Conservation (phyloP, 306 rosid genomes). For the Potentilla sterilis region DNA sequence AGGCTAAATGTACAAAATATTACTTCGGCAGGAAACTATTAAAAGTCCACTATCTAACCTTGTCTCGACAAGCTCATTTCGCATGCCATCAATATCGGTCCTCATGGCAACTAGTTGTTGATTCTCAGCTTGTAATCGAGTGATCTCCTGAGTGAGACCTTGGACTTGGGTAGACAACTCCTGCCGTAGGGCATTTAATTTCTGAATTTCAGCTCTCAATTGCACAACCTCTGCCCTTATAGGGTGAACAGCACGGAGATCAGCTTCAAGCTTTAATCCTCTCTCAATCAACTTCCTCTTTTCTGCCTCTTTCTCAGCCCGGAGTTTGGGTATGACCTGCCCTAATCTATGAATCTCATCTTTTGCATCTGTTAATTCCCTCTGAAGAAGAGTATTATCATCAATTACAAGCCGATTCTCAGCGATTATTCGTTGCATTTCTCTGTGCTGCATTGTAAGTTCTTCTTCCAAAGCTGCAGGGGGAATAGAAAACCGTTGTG, state of each 20-base stretch:
- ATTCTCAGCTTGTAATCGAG: slow-evolving; percentile 40
- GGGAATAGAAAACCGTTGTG: slow-evolving; percentile 28
- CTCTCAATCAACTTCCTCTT: slow-evolving; percentile 38
- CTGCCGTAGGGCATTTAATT: slow-evolving; percentile 34
- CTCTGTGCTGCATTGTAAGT: slow-evolving; percentile 42
- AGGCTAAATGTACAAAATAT: slow-evolving; percentile 4
- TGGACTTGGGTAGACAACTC: slow-evolving; percentile 44
- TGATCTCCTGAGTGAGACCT: slow-evolving; percentile 41
- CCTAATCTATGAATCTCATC: slow-evolving; percentile 43
- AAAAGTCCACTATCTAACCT: slow-evolving; percentile 37
- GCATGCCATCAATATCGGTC: slow-evolving; percentile 40
- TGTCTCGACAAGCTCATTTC: slow-evolving; percentile 43
- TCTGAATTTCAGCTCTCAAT: slow-evolving; percentile 44
- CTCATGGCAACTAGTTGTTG: slow-evolving; percentile 40
- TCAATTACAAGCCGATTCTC: slow-evolving; percentile 43
- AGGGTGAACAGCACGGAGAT: slow-evolving; percentile 44
- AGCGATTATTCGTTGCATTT: slow-evolving; percentile 36
- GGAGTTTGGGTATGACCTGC: slow-evolving; percentile 34
- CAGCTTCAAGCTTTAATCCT: slow-evolving; percentile 46
- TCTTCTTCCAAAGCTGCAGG: slow-evolving; percentile 51
- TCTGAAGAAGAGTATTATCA: slow-evolving; percentile 45
- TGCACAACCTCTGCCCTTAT: slow-evolving; percentile 39
- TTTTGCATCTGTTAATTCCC: slow-evolving; percentile 43
- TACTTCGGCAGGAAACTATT: slow-evolving; percentile 6
- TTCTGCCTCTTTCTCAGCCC: slow-evolving; percentile 35